Percentiles rank a stretch among this genome's conserved stretches.
These are phyloP conservation scores for Pyrenochaeta sp. DNA, from an alignment of 2,329 filamentous ascomycete genomes.

Conservation along the genomic window DNA sequence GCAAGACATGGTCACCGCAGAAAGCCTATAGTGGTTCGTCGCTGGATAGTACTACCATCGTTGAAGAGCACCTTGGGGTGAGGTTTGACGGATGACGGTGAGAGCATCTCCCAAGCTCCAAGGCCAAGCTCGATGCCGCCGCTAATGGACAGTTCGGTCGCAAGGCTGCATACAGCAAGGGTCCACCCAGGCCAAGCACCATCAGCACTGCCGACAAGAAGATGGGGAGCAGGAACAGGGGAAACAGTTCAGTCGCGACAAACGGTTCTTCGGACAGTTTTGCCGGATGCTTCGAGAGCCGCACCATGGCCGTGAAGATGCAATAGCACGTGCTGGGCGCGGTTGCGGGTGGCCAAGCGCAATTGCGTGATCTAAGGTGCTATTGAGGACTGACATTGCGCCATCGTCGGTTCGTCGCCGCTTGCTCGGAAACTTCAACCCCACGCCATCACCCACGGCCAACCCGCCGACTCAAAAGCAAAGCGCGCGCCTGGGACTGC, in stretches of 20 bases:
- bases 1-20: slow-evolving; percentile 3
- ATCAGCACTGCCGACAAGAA: neutral
- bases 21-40: neutral
- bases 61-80: neutral
- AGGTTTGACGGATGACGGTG: neutral
- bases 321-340: slow-evolving; percentile 2
- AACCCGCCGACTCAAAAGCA: slow-evolving; percentile 1
- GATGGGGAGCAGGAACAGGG: neutral
- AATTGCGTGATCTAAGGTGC: slow-evolving; percentile 27
- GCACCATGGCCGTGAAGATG: neutral
- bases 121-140: neutral
- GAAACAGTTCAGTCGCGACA: neutral
- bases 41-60: neutral
- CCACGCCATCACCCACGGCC: slow-evolving; percentile 4
- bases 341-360: neutral
- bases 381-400: slow-evolving; percentile 18
- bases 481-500: slow-evolving; percentile 4
- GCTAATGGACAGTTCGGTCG: neutral
- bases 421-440: slow-evolving; percentile 1
- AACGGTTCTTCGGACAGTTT: neutral
- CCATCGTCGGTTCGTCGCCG: slow-evolving; percentile 15
- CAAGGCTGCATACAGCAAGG: neutral
- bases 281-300: neutral
- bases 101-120: neutral
- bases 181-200: neutral